Percentiles rank a stretch among this genome's conserved stretches.
These are phyloP conservation scores for Medicago lupulina DNA, from an alignment of 306 rosid species.

Conservation along the genomic window DNA sequence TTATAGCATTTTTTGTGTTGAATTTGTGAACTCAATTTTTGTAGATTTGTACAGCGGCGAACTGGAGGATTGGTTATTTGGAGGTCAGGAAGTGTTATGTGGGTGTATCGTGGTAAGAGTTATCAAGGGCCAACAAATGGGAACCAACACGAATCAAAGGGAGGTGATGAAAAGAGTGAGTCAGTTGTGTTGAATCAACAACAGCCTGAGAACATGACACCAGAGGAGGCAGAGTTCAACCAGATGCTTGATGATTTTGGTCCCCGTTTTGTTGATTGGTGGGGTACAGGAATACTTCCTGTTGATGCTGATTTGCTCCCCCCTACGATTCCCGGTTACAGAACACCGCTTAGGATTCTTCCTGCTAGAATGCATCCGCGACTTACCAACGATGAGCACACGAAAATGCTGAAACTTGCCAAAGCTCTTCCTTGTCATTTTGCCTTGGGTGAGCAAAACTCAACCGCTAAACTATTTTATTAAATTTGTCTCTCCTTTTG, in stretches of 20 bases:
- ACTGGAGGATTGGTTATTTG: slow-evolving; percentile 89
- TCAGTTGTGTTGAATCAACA: slow-evolving; percentile 44
- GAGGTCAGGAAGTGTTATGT: slow-evolving; percentile 93
- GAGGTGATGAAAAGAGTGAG: slow-evolving; percentile 45
- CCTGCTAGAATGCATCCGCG: slow-evolving; percentile 81
- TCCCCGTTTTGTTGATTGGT: slow-evolving; percentile 92
- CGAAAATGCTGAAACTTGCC: slow-evolving; percentile 77
- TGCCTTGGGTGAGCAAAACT: slow-evolving; percentile 75
- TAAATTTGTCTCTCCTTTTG: slow-evolving; percentile 1
- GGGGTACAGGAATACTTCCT: slow-evolving; percentile 97
- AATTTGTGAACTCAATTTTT: slow-evolving; percentile 56
- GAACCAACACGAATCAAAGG: slow-evolving; percentile 46
- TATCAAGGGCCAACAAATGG: slow-evolving; percentile 63
- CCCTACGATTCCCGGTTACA: slow-evolving; percentile 77
- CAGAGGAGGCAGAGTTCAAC: slow-evolving; percentile 78
- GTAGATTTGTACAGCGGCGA: slow-evolving; percentile 77
- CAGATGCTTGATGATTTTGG: slow-evolving; percentile 81
- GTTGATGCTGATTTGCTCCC: slow-evolving; percentile 95
- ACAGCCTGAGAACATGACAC: slow-evolving; percentile 55
- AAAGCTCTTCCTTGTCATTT: slow-evolving; percentile 93
- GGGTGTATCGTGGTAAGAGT: slow-evolving; percentile 83
- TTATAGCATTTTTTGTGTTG: slow-evolving; percentile 16
- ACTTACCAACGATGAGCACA: slow-evolving; percentile 80
- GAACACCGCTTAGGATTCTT: slow-evolving; percentile 88
- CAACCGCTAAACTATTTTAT: slow-evolving; percentile 30